Base-by-base conservation (phyloP, 768 basidiomycete genomes). In the Neoboletus magnificus region DNA sequence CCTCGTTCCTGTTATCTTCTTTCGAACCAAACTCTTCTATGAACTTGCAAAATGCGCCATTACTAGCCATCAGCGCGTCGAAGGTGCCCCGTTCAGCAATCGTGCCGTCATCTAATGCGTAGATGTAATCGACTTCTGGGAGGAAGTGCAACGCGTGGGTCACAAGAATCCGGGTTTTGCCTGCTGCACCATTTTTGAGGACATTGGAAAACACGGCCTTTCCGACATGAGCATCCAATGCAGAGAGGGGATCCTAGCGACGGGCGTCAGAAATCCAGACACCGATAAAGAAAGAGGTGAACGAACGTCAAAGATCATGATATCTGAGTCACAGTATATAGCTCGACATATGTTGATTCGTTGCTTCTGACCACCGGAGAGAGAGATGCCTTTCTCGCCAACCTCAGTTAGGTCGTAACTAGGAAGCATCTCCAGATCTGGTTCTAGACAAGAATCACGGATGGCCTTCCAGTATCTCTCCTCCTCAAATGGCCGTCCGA, bases 141-240 rank as follows among this genome's bases (percentile, higher is more conserved):
- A 98, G 80, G 76, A 95, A 90, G 71, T 96, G 93, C 10, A 96
- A 77, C 1, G 91, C 92, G 65, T 96, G 93, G 0, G 94, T 98
- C 44, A 96, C 93, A 49, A 98, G 83, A 44, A 98, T 77, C 29
- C 91, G 82, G 9, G 94, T 96, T 69, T 91, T 92, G 42, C 78
- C 81, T 5, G 75, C 66, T 15, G 82, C 74, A 16, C 78, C 80
- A 52, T 83, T 82, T 54, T 84, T 77, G 46, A 96, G 79, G 12
- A 93, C 89, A 55, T 94, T 86, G 65, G 89, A 82, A 75, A 96
- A 93, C 15, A 95, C 85, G 4, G 83, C 80, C 69, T 89, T 90
- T 39, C 93, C 93, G 47, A 96, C 92, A 66, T 94, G 92, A 6
- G 93, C 92, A 67, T 98, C 94, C 12, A 98, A 80, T 23, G 93